phyloP scores from a whole-genome alignment of 768 basidiomycete species.

The Leucosporidium creatinivorum region DNA sequence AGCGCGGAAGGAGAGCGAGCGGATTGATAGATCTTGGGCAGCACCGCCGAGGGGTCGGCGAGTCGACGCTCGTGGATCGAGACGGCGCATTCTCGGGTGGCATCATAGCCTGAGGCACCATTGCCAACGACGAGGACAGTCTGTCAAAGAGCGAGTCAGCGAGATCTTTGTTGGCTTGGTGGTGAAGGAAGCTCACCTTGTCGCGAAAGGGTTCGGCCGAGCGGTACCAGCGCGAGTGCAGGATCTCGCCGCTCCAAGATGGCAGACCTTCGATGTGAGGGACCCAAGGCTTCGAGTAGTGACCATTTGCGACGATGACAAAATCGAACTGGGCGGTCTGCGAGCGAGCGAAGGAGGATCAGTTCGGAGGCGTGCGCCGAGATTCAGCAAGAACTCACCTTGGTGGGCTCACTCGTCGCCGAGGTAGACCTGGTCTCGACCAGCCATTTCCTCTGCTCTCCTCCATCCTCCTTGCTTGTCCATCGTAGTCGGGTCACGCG shows the following conservation, averaged over 20 bases:
- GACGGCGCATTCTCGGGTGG: conserved; percentile 38
- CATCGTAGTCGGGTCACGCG: conserved; percentile 17
- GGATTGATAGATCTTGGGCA: conserved; percentile 31
- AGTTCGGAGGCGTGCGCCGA: too few relatives aligned
- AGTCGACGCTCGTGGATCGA: conserved; percentile 1
- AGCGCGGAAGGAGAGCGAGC: conserved; percentile 18
- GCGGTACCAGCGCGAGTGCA: conserved; percentile 42
- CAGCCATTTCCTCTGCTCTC: neutral
- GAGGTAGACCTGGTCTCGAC: neutral
- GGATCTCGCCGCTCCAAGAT: conserved; percentile 38
- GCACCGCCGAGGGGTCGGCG: neutral
- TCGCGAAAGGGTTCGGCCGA: conserved; percentile 36
- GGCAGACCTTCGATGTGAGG: conserved; percentile 38
- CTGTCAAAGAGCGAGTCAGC: conserved; percentile 2
- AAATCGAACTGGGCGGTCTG: conserved; percentile 35
- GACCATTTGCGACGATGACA: conserved; percentile 42
- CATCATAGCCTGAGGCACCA: conserved; percentile 44
- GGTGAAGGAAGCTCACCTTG: conserved; percentile 21
- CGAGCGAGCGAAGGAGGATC: too few relatives aligned
- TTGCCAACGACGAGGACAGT: conserved; percentile 44
- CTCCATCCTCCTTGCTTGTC: neutral
- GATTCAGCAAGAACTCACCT: too few relatives aligned
- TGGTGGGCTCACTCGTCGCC: neutral
- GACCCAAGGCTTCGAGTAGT: conserved; percentile 40
- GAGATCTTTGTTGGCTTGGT: too few relatives aligned